Evolutionary conservation across 2,329 filamentous ascomycete genomes (phyloP), one percentile per base, ranked within the genome.

Genomic region (Aspergillus alliaceus): DNA sequence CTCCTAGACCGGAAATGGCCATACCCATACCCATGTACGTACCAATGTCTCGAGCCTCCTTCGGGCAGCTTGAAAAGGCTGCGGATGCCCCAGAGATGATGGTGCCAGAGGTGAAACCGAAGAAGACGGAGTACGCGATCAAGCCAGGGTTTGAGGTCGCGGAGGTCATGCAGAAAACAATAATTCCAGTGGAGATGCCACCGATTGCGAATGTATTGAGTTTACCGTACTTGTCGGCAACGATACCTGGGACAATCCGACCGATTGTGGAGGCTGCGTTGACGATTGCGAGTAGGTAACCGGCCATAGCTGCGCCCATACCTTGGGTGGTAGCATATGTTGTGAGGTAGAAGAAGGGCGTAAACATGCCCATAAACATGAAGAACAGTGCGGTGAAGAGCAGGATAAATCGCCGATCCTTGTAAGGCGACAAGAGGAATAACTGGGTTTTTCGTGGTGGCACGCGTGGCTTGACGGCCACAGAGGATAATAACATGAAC

Each of bases 11-110:
- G 5, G 35, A 44, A 1, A 59, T 12, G 2, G 51, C 59, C 20
- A 64, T 51, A 0, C 70, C 74, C 75, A 77, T 77, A 0, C 77
- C 77, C 12, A 79, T 69, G 15, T 75, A 71, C 0, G 75, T 76
- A 0, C 77, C 76, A 4, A 78, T 70, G 6, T 69, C 63, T 4
- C 57, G 60, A 0, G 68, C 60, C 25, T 77, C 69, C 12, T 54
- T 53, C 0, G 72, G 68, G 3, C 76, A 60, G 9, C 65, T 59
- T 0, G 75, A 67, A 12, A 79, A 68, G 1, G 72, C 70, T 0
- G 74, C 74, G 0, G 75, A 69, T 1, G 71, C 71, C 1, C 79
- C 60, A 0, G 74, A 71, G 48, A 79, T 72, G 34, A 77, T 72
- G 0, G 69, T 68, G 0, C 78, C 77, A 0, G 73, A 73, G 31